A percentile compares a stretch with the other conserved stretches of the same genome.
These are phyloP conservation scores for Spiraea crenata DNA, from an alignment of 331 rosid genomes.

Conservation along the genomic window DNA sequence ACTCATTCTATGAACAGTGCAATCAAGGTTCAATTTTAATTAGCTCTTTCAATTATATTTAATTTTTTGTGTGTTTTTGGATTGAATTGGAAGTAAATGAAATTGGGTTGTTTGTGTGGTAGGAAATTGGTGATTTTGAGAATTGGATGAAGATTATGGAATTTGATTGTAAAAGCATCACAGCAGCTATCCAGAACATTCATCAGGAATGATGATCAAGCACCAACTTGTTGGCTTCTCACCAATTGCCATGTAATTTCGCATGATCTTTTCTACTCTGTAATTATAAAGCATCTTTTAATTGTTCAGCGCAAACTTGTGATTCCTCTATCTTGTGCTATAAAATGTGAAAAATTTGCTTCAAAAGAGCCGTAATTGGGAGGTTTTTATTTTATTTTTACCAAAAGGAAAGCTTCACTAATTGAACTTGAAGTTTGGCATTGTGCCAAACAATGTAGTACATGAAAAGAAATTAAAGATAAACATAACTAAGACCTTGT, in stretches of 20 bases:
- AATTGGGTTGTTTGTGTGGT: background rate
- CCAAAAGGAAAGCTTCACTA: no score
- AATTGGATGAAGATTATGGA: conserved; percentile 84
- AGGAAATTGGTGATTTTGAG: conserved; percentile 89
- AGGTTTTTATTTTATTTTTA: background rate
- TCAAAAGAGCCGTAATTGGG: background rate
- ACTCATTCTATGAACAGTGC: conserved; percentile 51
- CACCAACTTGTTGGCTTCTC: background rate
- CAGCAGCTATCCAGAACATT: conserved; percentile 62
- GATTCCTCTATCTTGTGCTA: no score
- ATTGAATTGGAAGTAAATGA: background rate
- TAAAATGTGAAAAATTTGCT: background rate
- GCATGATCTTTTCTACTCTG: background rate
- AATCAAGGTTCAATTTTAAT: conserved; percentile 47
- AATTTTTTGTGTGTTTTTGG: background rate
- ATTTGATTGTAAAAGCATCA: conserved; percentile 69
- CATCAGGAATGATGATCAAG: conserved; percentile 50
- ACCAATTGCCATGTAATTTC: background rate
- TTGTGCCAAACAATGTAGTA: no score
- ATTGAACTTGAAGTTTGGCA: no score
- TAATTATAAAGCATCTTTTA: background rate
- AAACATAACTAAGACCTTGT: no score
- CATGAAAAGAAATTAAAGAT: no score
- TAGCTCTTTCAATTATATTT: background rate
- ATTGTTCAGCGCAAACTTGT: no score